phyloP scores from a whole-genome alignment of 768 basidiomycete species.

The Heimioporus sp. region DNA sequence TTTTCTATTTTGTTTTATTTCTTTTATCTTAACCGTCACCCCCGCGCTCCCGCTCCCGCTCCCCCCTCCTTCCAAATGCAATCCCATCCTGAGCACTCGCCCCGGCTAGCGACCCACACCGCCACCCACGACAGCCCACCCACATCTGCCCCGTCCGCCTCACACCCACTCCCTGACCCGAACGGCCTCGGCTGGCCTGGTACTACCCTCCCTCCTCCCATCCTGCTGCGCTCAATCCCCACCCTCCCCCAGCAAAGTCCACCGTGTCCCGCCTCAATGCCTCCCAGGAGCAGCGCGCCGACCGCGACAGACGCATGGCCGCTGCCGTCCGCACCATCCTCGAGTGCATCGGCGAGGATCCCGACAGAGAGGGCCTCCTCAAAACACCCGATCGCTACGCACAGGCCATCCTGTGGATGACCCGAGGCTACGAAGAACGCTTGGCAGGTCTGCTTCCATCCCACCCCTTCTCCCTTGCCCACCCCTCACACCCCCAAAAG shows the following conservation, averaged over 20 bases:
- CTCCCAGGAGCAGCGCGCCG: slow-evolving; percentile 66
- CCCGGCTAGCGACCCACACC: not conserved
- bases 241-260: slow-evolving; percentile 67
- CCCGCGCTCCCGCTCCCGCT: no score
- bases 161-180: slow-evolving; percentile 43
- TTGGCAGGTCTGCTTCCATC: slow-evolving; percentile 61
- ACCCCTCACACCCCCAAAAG: slow-evolving; percentile 39
- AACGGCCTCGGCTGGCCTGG: slow-evolving; percentile 95
- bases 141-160: slow-evolving; percentile 49
- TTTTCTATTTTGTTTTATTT: not conserved
- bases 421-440: slow-evolving; percentile 95
- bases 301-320: slow-evolving; percentile 74
- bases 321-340: slow-evolving; percentile 87
- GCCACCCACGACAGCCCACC: slow-evolving; percentile 67
- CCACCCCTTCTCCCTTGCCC: slow-evolving; percentile 1
- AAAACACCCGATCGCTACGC: slow-evolving; percentile 95
- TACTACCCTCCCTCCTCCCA: slow-evolving; percentile 31
- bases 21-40: no score
- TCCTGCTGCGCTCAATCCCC: slow-evolving; percentile 10
- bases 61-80: slow-evolving; percentile 15
- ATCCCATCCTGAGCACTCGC: slow-evolving; percentile 39
- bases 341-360: slow-evolving; percentile 98
- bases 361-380: slow-evolving; percentile 87
- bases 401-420: slow-evolving; percentile 98
- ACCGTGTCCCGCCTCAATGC: slow-evolving; percentile 83